Evolutionary conservation across 1,284 basidiomycete species (phyloP).

Genomic region (Mycosarcoma mackinlayi): DNA sequence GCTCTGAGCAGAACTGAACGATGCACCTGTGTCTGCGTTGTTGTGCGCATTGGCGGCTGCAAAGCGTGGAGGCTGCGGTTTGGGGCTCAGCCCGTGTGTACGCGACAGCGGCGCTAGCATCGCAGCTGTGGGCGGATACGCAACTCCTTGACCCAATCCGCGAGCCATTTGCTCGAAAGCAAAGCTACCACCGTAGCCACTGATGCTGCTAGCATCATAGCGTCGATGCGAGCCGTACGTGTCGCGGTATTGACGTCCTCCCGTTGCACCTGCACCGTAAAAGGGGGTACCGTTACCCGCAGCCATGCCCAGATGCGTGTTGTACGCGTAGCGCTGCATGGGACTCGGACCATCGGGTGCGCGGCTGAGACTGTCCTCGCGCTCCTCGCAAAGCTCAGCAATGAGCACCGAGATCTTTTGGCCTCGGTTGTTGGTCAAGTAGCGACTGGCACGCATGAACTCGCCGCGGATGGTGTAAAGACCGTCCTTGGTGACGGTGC

Average conservation of each 20-base stretch:
- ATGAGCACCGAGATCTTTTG: conserved; percentile 57
- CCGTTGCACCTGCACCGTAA: conserved; percentile 19
- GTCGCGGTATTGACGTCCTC: conserved; percentile 37
- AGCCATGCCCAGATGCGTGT: conserved; percentile 23
- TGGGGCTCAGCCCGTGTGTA: conserved; percentile 56
- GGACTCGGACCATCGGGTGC: conserved; percentile 58
- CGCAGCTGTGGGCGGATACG: conserved; percentile 59
- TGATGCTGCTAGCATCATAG: conserved; percentile 39
- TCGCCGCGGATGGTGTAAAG: conserved; percentile 96
- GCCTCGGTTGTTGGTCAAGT: conserved; percentile 57
- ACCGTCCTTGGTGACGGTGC: conserved; percentile 96
- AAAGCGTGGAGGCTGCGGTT: conserved; percentile 41
- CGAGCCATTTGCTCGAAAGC: conserved; percentile 66
- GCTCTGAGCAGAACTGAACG: conserved; percentile 51
- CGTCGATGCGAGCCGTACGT: conserved; percentile 39
- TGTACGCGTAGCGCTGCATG: conserved; percentile 33
- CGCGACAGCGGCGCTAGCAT: conserved; percentile 65
- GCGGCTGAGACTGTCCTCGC: conserved; percentile 63
- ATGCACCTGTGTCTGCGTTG: conserved; percentile 13
- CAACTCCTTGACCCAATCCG: conserved; percentile 55
- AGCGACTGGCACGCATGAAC: conserved; percentile 92
- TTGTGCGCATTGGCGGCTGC: conserved; percentile 13
- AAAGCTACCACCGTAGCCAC: conserved; percentile 60
- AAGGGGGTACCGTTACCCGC: conserved; percentile 20
- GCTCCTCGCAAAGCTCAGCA: conserved; percentile 65